Evolutionary conservation across 768 basidiomycete species (phyloP).

Genomic region (Mycena galericulata): DNA sequence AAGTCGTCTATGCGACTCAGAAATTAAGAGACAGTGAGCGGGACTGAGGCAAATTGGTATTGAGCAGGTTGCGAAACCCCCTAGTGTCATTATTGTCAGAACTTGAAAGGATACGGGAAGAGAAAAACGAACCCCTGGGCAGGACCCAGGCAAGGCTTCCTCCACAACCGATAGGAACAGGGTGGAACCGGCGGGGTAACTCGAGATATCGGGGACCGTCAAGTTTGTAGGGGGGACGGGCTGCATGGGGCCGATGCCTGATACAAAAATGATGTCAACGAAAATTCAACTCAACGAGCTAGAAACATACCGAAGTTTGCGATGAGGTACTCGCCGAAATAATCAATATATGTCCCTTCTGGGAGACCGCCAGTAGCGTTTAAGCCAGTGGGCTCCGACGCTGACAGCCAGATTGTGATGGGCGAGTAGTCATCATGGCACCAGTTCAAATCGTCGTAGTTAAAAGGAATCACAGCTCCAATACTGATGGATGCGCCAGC

Average conservation of each 20-base stretch:
- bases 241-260: too few relatives aligned
- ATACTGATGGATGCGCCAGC: slow-evolving; percentile 1
- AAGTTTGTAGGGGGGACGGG: slow-evolving; percentile 14
- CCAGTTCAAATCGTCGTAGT: slow-evolving; percentile 7
- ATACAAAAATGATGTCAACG: too few relatives aligned
- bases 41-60: too few relatives aligned
- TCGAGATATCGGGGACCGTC: slow-evolving; percentile 18
- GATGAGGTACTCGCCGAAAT: slow-evolving; percentile 5
- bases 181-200: background rate
- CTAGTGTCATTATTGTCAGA: background rate
- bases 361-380: slow-evolving; percentile 13
- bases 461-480: background rate
- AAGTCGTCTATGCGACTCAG: too few relatives aligned
- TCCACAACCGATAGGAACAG: slow-evolving; percentile 19
- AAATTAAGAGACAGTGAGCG: too few relatives aligned
- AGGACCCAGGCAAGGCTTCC: background rate
- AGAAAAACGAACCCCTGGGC: slow-evolving; percentile 15
- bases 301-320: background rate
- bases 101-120: background rate
- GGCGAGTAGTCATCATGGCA: slow-evolving; percentile 18
- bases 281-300: too few relatives aligned
- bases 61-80: too few relatives aligned
- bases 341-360: slow-evolving; percentile 1
- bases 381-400: background rate
- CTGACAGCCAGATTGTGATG: slow-evolving; percentile 13